Percentiles rank a stretch among this genome's conserved stretches.
Conservation (phyloP, 1,284 basidiomycete genomes). For the Cystobasidiaceae sp. region DNA sequence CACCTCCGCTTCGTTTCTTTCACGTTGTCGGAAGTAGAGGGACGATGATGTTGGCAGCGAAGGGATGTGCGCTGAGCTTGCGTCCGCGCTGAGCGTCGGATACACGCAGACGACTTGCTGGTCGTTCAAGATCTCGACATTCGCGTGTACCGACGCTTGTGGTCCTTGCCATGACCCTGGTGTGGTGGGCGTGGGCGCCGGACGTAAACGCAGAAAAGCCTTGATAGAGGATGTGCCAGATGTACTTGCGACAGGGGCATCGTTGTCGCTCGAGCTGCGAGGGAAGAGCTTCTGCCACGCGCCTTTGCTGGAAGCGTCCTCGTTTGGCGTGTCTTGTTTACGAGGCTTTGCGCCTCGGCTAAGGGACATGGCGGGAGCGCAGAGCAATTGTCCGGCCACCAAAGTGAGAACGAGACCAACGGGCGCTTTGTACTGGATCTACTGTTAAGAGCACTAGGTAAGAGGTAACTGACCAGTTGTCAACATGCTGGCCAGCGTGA, state of each 20-base stretch:
- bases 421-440: no score
- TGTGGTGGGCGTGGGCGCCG: background rate
- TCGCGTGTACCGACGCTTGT: background rate
- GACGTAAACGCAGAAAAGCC: background rate
- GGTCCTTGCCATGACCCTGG: background rate
- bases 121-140: conserved; percentile 4
- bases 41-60: background rate
- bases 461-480: no score
- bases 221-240: conserved; percentile 6
- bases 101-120: background rate
- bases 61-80: background rate
- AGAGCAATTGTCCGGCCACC: no score
- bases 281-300: conserved; percentile 11
- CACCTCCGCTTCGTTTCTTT: background rate
- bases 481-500: no score
- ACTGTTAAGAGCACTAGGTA: no score
- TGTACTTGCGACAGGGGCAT: background rate
- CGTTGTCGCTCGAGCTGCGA: background rate
- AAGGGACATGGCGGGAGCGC: no score
- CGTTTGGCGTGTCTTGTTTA: background rate
- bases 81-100: background rate
- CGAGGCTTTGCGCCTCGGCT: no score
- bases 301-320: conserved; percentile 2
- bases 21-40: background rate
- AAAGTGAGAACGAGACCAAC: no score